These are phyloP conservation scores for Saccharomyces eubayanus DNA, from an alignment of 805 yeast genomes.

Conservation along the genomic window DNA sequence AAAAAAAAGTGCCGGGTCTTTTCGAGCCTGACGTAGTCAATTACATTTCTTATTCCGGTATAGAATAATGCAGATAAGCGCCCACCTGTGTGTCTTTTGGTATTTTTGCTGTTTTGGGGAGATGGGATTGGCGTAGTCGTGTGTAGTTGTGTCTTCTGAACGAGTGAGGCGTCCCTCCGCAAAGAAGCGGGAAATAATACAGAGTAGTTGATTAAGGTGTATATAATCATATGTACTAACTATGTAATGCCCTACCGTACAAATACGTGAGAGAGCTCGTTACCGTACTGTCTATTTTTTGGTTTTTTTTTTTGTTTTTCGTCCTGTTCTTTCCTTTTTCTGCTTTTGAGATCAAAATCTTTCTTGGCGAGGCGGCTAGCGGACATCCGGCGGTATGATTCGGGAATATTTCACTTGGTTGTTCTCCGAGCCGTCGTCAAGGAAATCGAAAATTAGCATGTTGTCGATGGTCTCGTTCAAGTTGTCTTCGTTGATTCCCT, in stretches of 20 bases:
- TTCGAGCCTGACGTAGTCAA: background rate
- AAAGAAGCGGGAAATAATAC: background rate
- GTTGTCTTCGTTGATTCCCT: slow-evolving; percentile 17
- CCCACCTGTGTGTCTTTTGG: background rate
- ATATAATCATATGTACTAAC: background rate
- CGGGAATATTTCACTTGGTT: slow-evolving; percentile 22
- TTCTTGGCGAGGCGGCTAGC: background rate
- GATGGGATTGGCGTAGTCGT: background rate
- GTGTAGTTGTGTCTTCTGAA: background rate
- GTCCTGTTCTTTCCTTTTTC: background rate
- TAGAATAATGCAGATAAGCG: background rate
- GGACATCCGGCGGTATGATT: slow-evolving; percentile 10
- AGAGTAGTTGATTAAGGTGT: background rate
- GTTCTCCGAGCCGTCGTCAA: slow-evolving; percentile 26
- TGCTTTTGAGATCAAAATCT: background rate
- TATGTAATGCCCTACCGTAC: background rate
- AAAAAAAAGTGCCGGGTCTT: background rate
- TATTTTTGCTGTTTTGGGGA: background rate
- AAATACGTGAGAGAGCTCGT: background rate
- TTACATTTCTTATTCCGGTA: background rate
- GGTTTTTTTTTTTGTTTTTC: background rate
- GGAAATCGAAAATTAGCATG: slow-evolving; percentile 23
- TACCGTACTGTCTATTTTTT: background rate
- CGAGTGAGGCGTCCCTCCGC: background rate
- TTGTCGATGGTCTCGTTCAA: slow-evolving; percentile 25